Evolutionary conservation across 2,329 filamentous ascomycete species (phyloP), one percentile per base, ranked within the genome.

Genomic region (Aspergillus unguis): DNA sequence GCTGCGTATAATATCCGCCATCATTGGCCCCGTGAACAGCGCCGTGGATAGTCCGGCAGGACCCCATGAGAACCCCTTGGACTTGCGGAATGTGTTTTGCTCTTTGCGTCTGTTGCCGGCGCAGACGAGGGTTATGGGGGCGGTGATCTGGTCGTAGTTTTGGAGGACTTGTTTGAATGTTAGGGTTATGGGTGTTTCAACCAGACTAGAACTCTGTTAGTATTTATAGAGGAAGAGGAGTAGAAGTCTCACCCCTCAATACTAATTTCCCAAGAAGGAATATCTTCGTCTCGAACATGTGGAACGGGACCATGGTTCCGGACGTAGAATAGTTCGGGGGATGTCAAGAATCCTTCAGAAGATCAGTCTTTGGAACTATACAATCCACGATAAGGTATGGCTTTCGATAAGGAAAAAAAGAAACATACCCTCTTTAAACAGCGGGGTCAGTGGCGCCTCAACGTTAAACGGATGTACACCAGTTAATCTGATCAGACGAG

Each of bases 51-150:
- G 69, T 26, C 91, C 92, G 3, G 89, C 91, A 1, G 92, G 79
- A 33, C 92, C 92, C 92, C 92, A 96, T 2, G 90, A 95, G 73
- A 96, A 96, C 0, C 92, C 92, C 63, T 96, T 95, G 1, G 88
- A 90, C 70, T 96, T 96, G 11, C 90, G 81, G 3, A 96, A 88
- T 47, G 90, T 79, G 61, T 96, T 96, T 67, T 96, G 92, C 71
- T 96, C 92, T 73, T 96, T 96, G 31, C 92, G 82, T 54, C 92
- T 81, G 69, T 96, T 96, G 1, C 92, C 92, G 3, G 92, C 92
- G 69, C 92, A 96, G 25, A 96, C 91, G 1, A 96, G 80, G 0
- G 92, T 96, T 54, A 96, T 80, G 0, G 92, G 92, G 53, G 88
- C 88, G 2, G 91, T 96, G 27, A 90, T 81, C 66, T 95, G 89